Conservation (phyloP, 1,139 yeast genomes). For the Saccharomyces pastorianus region DNA sequence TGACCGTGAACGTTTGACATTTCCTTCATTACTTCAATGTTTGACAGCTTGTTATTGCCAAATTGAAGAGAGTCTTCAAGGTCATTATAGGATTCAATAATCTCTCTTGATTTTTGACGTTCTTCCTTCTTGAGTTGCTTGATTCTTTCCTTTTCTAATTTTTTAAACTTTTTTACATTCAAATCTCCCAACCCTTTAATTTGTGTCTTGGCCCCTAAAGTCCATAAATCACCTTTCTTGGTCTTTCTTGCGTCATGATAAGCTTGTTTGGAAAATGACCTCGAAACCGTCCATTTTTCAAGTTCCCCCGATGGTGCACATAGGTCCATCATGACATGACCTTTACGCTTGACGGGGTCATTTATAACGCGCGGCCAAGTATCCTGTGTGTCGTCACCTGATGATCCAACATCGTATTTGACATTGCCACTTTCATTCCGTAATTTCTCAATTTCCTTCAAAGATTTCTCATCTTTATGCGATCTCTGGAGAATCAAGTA, state of each 20-base stretch:
- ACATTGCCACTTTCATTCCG: constrained; percentile 16
- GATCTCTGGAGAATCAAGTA: constrained; percentile 69
- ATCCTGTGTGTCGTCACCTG: constrained; percentile 31
- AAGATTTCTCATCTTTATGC: constrained; percentile 25
- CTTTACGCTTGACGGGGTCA: constrained; percentile 70
- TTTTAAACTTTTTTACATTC: constrained; percentile 24
- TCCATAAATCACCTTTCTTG: constrained; percentile 80
- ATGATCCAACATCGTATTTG: constrained; percentile 15
- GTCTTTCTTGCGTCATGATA: constrained; percentile 91
- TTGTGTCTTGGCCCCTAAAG: constrained; percentile 63
- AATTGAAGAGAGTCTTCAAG: not conserved
- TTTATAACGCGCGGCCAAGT: constrained; percentile 70
- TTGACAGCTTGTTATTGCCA: not conserved
- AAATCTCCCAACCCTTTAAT: constrained; percentile 29
- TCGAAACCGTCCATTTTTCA: constrained; percentile 84
- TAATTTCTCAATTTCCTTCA: constrained; percentile 24
- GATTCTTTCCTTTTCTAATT: constrained; percentile 28
- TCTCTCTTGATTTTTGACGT: not conserved
- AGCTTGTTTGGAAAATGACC: constrained; percentile 62
- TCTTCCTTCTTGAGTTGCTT: constrained; percentile 18
- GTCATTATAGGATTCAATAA: not conserved
- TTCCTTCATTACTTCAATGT: not conserved
- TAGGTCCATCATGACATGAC: constrained; percentile 71
- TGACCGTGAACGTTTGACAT: not conserved
- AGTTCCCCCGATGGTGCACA: constrained; percentile 73